These are phyloP conservation scores for Diospyros kaki DNA, from an alignment of 148 eudicot species.

Conservation along the genomic window DNA sequence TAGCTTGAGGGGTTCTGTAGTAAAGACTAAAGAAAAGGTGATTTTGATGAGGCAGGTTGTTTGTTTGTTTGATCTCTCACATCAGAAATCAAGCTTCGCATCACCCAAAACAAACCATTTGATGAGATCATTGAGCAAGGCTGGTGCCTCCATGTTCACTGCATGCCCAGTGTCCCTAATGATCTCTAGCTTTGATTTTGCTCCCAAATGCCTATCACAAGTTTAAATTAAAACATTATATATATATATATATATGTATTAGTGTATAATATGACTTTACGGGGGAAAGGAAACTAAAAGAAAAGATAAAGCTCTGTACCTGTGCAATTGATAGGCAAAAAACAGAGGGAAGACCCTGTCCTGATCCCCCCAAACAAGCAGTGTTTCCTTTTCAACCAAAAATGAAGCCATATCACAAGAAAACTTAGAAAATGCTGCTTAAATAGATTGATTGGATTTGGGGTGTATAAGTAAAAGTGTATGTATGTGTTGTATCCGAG, in stretches of 20 bases:
- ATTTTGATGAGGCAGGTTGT: too few relatives aligned
- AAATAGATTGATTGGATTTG: too few relatives aligned
- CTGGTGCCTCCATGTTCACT: conserved; percentile 49
- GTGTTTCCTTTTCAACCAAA: conserved; percentile 35
- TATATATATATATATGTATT: too few relatives aligned
- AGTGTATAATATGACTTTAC: too few relatives aligned
- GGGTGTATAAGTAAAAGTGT: too few relatives aligned
- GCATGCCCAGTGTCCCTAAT: conserved; percentile 55
- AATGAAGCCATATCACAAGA: background rate
- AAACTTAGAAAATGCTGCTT: too few relatives aligned
- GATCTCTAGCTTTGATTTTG: conserved; percentile 40
- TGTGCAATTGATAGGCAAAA: conserved; percentile 46
- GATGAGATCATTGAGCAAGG: conserved; percentile 29
- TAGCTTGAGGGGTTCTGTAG: too few relatives aligned
- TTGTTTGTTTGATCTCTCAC: too few relatives aligned
- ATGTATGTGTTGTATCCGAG: too few relatives aligned
- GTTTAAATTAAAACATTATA: too few relatives aligned
- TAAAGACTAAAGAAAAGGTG: too few relatives aligned
- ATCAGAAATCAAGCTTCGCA: background rate
- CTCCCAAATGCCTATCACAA: conserved; percentile 41
- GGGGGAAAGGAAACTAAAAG: too few relatives aligned
- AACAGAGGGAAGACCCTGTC: conserved; percentile 50
- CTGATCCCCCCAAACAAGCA: conserved; percentile 65
- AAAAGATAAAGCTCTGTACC: conserved; percentile 18
- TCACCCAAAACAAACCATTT: conserved; percentile 30